phyloP scores from a whole-genome alignment of 345 rosid genomes.

The Eucalyptus marginata region DNA sequence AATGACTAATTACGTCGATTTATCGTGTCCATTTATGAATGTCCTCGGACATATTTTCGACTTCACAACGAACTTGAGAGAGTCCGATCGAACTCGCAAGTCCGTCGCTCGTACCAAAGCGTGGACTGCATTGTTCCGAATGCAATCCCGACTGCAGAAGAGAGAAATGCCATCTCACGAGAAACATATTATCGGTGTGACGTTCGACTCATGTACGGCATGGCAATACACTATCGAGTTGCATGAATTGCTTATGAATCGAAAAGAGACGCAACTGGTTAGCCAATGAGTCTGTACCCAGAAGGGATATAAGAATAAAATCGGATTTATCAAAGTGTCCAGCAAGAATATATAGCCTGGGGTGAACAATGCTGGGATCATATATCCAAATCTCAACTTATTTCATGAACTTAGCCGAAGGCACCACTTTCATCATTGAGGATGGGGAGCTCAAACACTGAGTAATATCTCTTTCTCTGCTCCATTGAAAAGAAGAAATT shows the following conservation, averaged over 20 bases:
- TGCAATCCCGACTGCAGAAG: not conserved
- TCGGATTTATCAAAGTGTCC: not conserved
- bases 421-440: not conserved
- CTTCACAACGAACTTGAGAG: not conserved
- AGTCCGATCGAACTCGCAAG: not conserved
- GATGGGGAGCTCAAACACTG: not conserved
- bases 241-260: not conserved
- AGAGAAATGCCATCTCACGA: not conserved
- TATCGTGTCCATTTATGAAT: not conserved
- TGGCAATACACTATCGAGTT: not conserved
- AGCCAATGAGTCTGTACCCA: not conserved
- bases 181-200: not conserved
- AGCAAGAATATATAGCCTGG: not conserved
- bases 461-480: not conserved
- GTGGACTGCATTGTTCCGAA: not conserved
- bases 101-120: not conserved
- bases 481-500: not conserved
- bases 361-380: not conserved
- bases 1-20: not conserved
- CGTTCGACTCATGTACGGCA: not conserved
- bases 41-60: not conserved
- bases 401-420: slow-evolving; percentile 3
- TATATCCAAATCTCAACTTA: not conserved
- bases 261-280: not conserved
- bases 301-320: not conserved